Evolutionary conservation across 306 rosid genomes (phyloP).

Genomic region (Argentina anserina): DNA sequence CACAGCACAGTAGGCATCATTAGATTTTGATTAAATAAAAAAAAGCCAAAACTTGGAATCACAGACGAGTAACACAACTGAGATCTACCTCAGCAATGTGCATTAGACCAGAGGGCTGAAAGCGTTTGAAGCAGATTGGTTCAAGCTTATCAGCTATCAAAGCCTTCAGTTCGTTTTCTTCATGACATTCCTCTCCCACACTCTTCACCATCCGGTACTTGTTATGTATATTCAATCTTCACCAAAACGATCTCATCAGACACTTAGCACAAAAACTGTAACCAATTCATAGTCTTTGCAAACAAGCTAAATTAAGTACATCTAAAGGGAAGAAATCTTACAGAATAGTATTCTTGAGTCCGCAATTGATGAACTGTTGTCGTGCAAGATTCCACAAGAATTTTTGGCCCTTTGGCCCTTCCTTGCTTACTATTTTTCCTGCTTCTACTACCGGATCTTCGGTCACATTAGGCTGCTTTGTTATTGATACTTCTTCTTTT

Average conservation of each 20-base stretch:
- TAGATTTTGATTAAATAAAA: neutral
- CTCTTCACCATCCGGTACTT: constrained; percentile 59
- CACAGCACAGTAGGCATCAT: neutral
- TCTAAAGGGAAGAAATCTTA: neutral
- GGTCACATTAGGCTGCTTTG: neutral
- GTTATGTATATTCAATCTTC: constrained; percentile 52
- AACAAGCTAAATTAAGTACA: neutral
- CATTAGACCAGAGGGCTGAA: constrained; percentile 90
- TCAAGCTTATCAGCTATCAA: constrained; percentile 62
- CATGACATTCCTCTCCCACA: constrained; percentile 80
- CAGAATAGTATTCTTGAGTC: neutral
- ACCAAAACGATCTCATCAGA: neutral
- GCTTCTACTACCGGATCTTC: neutral
- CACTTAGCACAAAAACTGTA: neutral
- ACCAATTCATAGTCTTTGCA: neutral
- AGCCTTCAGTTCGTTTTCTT: constrained; percentile 70
- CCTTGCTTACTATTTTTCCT: neutral
- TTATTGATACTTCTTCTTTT: neutral
- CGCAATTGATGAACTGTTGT: neutral
- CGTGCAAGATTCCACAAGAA: neutral
- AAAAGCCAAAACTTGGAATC: neutral
- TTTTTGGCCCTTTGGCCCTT: neutral
- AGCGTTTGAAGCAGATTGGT: constrained; percentile 77
- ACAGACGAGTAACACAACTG: neutral
- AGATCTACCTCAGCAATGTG: constrained; percentile 95